Percentiles rank a stretch among this genome's conserved stretches.
Conservation (phyloP, 495 filamentous ascomycete genomes). For the Penicillium tannophilum region DNA sequence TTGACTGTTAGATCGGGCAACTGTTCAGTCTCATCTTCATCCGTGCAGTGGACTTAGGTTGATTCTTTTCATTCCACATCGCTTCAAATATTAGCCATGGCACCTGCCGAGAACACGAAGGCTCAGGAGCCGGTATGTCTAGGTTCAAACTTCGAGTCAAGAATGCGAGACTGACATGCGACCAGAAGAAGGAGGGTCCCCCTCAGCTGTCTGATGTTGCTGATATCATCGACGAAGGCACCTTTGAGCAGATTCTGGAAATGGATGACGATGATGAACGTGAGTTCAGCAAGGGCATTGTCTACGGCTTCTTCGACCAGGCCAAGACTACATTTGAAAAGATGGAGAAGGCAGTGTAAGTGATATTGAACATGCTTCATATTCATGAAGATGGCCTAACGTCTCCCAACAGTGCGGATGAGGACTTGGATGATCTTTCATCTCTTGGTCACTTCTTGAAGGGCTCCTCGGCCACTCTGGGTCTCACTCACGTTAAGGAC, state of each 20-base stretch:
- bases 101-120: conserved; percentile 34
- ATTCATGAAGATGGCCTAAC: conserved; percentile 13
- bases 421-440: conserved; percentile 73
- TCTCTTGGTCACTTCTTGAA: conserved; percentile 93
- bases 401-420: conserved; percentile 51
- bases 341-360: conserved; percentile 84
- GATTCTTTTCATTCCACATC: conserved; percentile 5
- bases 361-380: conserved; percentile 14
- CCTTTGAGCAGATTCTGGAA: conserved; percentile 94
- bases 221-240: conserved; percentile 73
- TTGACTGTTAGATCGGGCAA: conserved; percentile 16
- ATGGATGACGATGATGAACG: conserved; percentile 87
- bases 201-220: conserved; percentile 54
- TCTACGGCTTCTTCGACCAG: conserved; percentile 91
- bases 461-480: conserved; percentile 95
- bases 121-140: conserved; percentile 31
- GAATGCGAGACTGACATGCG: neutral
- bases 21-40: conserved; percentile 15
- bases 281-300: conserved; percentile 83
- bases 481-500: conserved; percentile 88
- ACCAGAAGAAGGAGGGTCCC: conserved; percentile 46
- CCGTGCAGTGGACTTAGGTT: conserved; percentile 11
- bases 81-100: conserved; percentile 24
- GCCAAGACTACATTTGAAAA: conserved; percentile 81
- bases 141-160: neutral